These are phyloP conservation scores for Colletotrichum paranaense DNA, from an alignment of 2,329 filamentous ascomycete genomes.

Conservation along the genomic window DNA sequence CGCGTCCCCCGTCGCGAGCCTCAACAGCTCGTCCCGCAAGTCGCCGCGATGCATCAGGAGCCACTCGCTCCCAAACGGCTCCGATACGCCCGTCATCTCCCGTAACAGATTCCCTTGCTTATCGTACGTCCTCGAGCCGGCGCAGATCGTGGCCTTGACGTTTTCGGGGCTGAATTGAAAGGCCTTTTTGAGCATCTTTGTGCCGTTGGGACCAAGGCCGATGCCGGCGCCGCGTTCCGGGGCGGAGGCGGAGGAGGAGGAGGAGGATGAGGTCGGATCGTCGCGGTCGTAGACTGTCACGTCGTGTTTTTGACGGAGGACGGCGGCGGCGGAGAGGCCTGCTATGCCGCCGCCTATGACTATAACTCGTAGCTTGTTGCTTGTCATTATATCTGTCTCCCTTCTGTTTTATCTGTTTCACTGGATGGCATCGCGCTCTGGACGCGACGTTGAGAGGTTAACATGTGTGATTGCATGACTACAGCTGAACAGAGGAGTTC, in stretches of 20 bases:
- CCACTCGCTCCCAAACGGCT: constrained; percentile 32
- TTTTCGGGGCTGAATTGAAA: constrained; percentile 7
- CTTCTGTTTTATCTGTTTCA: background rate
- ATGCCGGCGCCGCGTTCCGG: constrained; percentile 26
- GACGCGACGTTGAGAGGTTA: too few species aligned
- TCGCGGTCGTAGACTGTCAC: constrained; percentile 24
- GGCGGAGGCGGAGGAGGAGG: background rate
- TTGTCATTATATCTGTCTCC: background rate
- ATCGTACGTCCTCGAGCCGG: constrained; percentile 25
- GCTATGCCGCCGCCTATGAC: constrained; percentile 28
- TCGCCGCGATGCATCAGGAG: constrained; percentile 22
- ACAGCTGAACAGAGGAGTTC: too few species aligned
- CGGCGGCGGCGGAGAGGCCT: constrained; percentile 23
- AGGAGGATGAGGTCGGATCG: background rate
- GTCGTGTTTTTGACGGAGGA: constrained; percentile 26
- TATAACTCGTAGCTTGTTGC: constrained; percentile 17
- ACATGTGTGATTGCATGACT: too few species aligned
- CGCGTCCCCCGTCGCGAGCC: constrained; percentile 27
- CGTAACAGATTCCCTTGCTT: constrained; percentile 23
- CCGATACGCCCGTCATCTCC: constrained; percentile 27
- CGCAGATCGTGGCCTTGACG: constrained; percentile 19
- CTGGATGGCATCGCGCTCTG: too few species aligned
- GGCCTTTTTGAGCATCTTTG: constrained; percentile 27
- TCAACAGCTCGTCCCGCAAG: constrained; percentile 3
- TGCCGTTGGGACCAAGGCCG: constrained; percentile 29